Percentiles rank a stretch among this genome's conserved stretches.
These are phyloP conservation scores for Botrytis elliptica DNA, from an alignment of 2,329 filamentous ascomycete species.

Conservation along the genomic window DNA sequence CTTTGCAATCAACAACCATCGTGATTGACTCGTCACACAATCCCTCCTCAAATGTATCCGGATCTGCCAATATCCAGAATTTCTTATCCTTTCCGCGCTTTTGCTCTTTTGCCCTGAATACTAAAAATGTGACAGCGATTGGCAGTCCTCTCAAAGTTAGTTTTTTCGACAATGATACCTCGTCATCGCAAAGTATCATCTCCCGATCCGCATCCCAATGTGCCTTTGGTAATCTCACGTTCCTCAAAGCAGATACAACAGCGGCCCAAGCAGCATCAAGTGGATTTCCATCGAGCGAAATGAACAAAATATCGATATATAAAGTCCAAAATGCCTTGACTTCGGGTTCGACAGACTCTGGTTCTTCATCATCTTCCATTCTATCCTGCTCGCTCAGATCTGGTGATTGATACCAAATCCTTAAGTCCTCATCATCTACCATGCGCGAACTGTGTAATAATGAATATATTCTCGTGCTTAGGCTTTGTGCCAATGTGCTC, in stretches of 20 bases:
- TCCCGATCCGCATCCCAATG: constrained; percentile 83
- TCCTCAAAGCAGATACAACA: constrained; percentile 73
- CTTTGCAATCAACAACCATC: constrained; percentile 67
- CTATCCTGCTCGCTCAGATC: constrained; percentile 48
- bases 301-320: constrained; percentile 92
- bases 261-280: constrained; percentile 91
- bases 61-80: constrained; percentile 81
- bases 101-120: constrained; percentile 63
- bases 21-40: constrained; percentile 82
- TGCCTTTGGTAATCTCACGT: constrained; percentile 75
- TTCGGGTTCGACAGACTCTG: constrained; percentile 43
- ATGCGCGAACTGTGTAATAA: constrained; percentile 71
- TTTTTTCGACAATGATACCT: constrained; percentile 50
- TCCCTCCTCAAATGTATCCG: constrained; percentile 85
- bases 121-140: constrained; percentile 72
- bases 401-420: constrained; percentile 65
- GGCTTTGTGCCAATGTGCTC: constrained; percentile 74
- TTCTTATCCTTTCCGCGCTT: constrained; percentile 51
- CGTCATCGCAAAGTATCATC: constrained; percentile 71
- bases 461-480: constrained; percentile 74
- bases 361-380: constrained; percentile 41
- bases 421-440: constrained; percentile 63
- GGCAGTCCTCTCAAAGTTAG: constrained; percentile 67
- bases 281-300: constrained; percentile 87
- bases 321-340: constrained; percentile 91